Base-by-base conservation (phyloP, 1,284 basidiomycete species). In the Moniliella sp. region DNA sequence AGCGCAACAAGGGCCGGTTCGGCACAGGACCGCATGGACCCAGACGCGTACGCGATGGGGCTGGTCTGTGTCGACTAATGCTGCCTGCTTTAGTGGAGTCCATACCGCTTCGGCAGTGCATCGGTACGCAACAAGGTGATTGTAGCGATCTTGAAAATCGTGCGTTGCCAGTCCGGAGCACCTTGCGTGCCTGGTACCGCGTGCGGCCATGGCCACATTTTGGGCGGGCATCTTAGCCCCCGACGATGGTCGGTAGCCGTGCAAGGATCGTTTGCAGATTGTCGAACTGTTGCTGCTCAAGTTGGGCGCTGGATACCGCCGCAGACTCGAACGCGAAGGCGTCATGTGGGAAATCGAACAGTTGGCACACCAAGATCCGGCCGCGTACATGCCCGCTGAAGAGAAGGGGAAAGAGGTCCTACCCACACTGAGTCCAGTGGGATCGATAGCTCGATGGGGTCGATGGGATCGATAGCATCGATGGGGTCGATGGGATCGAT, bases 131-230 rank as follows among this genome's bases (percentile, higher is more conserved):
- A n/a, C n/a, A n/a, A n/a, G n/a, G n/a, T n/a, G n/a, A n/a, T n/a
- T n/a, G n/a, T n/a, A n/a, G n/a, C n/a, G n/a, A n/a, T n/a, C n/a
- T n/a, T n/a, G n/a, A n/a, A n/a, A n/a, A n/a, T n/a, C n/a, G n/a
- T n/a, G n/a, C n/a, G n/a, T n/a, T n/a, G n/a, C n/a, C n/a, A n/a
- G n/a, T n/a, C n/a, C n/a, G n/a, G n/a, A n/a, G n/a, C n/a, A n/a
- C n/a, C n/a, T n/a, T n/a, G n/a, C n/a, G n/a, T n/a, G n/a, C n/a
- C n/a, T n/a, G n/a, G n/a, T n/a, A n/a, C 42, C 48, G 36, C 39
- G 48, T 19, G 48, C 56, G n/a, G 47, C 54, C 0, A 40, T 59
- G 11, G 52, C 56, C 15, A 50, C 51, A 34, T 59, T 59, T 34
- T 29, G 49, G 16, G 48, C 48, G 2, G 43, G 46, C 30, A 45